Evolutionary conservation across 768 basidiomycete genomes (phyloP).

Genomic region (Termitomyces sp.): DNA sequence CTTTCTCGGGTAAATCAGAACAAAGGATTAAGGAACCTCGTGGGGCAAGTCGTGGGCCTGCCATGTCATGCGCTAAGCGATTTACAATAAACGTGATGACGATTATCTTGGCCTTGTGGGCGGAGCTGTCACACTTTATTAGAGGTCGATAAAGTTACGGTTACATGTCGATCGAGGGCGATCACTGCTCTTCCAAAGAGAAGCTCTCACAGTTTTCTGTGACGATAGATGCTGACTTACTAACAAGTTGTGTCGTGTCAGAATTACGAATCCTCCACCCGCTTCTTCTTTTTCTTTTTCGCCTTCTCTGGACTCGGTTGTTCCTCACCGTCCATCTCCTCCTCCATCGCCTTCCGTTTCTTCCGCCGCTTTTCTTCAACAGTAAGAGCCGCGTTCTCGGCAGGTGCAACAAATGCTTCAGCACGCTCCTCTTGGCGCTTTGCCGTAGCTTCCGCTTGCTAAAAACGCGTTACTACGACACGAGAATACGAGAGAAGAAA

Average conservation of each 20-base stretch:
- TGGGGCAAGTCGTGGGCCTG: not conserved
- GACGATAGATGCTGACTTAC: not conserved
- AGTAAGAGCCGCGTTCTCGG: constrained; percentile 67
- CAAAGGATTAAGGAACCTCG: no score
- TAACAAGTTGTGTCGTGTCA: not conserved
- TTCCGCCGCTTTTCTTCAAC: constrained; percentile 76
- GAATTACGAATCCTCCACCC: constrained; percentile 12
- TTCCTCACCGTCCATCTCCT: constrained; percentile 26
- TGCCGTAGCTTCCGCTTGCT: constrained; percentile 79
- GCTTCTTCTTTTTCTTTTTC: constrained; percentile 31
- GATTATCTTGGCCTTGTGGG: not conserved
- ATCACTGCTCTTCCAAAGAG: not conserved
- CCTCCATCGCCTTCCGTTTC: constrained; percentile 36
- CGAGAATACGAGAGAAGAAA: not conserved
- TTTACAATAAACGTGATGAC: not conserved
- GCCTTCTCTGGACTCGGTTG: constrained; percentile 14
- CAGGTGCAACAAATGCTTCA: constrained; percentile 84
- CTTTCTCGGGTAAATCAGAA: no score
- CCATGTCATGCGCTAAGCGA: not conserved
- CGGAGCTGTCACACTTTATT: no score
- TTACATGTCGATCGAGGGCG: not conserved
- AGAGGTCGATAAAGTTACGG: not conserved
- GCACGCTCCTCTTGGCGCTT: constrained; percentile 78
- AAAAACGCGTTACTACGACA: constrained; percentile 3
- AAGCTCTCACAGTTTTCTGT: not conserved